phyloP scores from a whole-genome alignment of 495 filamentous ascomycete genomes.

The Tuber magnatum region DNA sequence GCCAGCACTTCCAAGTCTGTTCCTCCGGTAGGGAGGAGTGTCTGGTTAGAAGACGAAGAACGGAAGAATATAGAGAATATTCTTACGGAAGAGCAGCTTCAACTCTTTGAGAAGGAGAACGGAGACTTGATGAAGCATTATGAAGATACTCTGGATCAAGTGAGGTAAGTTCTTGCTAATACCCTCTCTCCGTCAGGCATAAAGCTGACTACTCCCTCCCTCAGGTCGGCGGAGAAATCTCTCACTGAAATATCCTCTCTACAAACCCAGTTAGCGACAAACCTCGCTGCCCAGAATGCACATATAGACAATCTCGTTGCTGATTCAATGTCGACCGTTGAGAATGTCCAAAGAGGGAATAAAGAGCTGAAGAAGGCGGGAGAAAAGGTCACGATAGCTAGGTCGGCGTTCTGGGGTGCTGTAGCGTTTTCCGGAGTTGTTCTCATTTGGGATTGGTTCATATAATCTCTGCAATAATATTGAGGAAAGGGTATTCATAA shows the following conservation, averaged over 20 bases:
- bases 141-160: conserved; percentile 83
- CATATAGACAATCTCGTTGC: conserved; percentile 82
- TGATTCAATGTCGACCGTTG: conserved; percentile 69
- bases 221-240: conserved; percentile 79
- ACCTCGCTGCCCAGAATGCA: conserved; percentile 74
- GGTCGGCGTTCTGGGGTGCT: conserved; percentile 81
- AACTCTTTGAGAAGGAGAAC: conserved; percentile 91
- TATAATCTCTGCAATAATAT: conserved; percentile 47
- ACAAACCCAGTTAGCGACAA: conserved; percentile 76
- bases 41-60: conserved; percentile 41
- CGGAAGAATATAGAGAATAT: conserved; percentile 52
- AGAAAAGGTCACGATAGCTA: conserved; percentile 72
- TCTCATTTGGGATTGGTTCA: conserved; percentile 87
- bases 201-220: conserved; percentile 5
- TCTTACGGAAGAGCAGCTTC: conserved; percentile 72
- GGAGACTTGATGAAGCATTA: conserved; percentile 85
- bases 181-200: conserved; percentile 5
- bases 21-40: conserved; percentile 18
- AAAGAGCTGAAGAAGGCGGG: conserved; percentile 81
- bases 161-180: conserved; percentile 53
- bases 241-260: conserved; percentile 88
- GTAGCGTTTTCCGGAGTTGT: conserved; percentile 72
- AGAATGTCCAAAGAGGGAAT: conserved; percentile 84
- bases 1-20: conserved; percentile 13
- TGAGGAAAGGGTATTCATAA: not conserved